Base-by-base conservation (phyloP, 2,329 filamentous ascomycete genomes). In the Xylariaceae sp. region DNA sequence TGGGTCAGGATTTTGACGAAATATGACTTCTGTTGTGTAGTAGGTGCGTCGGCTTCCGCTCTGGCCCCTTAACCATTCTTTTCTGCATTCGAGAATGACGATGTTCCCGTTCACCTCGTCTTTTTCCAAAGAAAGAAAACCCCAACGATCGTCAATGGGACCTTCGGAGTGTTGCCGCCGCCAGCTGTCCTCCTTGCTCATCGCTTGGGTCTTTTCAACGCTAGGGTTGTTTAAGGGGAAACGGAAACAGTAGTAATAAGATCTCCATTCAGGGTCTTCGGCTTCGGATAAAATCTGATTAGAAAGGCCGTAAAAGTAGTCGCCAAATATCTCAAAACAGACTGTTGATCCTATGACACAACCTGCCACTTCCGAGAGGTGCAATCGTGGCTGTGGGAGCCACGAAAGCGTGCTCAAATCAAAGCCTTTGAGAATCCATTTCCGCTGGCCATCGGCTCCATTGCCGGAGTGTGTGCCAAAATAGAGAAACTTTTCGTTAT, bases 81-180 rank as follows among this genome's bases (percentile, higher is more conserved):
- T 85, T 11, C 89, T 80, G 35, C 81, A 82, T 71, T 92, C 89
- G 0, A 89, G 73, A 15, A 90, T 85, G 54, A 82, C 76, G 1
- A 88, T 72, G 11, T 78, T 72, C 1, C 84, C 83, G 0, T 81
- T 85, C 9, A 67, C 66, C 60, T 89, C 84, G 60, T 89, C 83
- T 39, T 76, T 77, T 34, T 83, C 79, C 1, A 92, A 74, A 3
- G 80, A 80, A 2, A 92, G 74, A 59, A 85, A 82, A 0, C 83
- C 87, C 88, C 88, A 92, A 2, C 87, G 81, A 66, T 91, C 86
- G 64, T 92, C 88, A 13, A 91, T 84, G 0, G 87, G 82, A 0
- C 88, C 88, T 70, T 92, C 88, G 34, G 75, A 76, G 65, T 90
- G 85, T 53, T 87, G 79, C 13, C 88, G 82, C 6, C 88, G 79